Evolutionary conservation across 129 eudicot genomes (phyloP).

Genomic region (Oenanthe sinensis): DNA sequence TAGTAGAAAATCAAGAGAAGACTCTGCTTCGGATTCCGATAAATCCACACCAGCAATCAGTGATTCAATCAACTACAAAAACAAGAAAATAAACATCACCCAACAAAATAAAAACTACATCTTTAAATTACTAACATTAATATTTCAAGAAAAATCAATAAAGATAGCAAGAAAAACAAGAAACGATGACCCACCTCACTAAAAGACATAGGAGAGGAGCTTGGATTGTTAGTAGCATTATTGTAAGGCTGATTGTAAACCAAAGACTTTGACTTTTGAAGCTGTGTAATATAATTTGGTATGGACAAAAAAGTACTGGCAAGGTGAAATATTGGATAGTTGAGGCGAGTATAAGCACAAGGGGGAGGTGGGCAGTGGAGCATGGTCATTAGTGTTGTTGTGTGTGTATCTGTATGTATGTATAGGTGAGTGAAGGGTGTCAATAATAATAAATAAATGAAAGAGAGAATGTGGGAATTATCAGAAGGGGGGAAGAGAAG

Average conservation of each 20-base stretch:
- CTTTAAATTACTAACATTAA: too few relatives aligned
- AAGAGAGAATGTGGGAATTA: not conserved
- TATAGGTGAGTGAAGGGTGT: not conserved
- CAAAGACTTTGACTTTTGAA: not conserved
- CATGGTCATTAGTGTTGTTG: not conserved
- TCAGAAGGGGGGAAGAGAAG: not conserved
- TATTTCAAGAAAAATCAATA: too few relatives aligned
- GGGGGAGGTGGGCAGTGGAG: not conserved
- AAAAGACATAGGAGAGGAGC: conserved; percentile 26
- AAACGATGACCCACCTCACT: conserved; percentile 23
- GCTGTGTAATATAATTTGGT: not conserved
- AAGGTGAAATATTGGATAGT: conserved; percentile 10
- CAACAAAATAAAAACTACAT: too few relatives aligned
- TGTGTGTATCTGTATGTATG: not conserved
- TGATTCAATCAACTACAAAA: conserved; percentile 45
- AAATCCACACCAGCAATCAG: conserved; percentile 47
- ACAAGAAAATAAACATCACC: too few relatives aligned
- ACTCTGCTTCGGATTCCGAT: conserved; percentile 55
- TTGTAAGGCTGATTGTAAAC: conserved; percentile 5
- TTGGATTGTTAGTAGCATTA: conserved; percentile 6
- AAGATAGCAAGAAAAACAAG: not conserved
- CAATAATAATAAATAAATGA: not conserved
- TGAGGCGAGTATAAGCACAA: not conserved
- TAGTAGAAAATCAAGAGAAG: conserved; percentile 41
- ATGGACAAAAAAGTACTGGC: not conserved